Evolutionary conservation across 1,284 basidiomycete genomes (phyloP), one percentile per base, ranked within the genome.

Genomic region (Mycena sp.): DNA sequence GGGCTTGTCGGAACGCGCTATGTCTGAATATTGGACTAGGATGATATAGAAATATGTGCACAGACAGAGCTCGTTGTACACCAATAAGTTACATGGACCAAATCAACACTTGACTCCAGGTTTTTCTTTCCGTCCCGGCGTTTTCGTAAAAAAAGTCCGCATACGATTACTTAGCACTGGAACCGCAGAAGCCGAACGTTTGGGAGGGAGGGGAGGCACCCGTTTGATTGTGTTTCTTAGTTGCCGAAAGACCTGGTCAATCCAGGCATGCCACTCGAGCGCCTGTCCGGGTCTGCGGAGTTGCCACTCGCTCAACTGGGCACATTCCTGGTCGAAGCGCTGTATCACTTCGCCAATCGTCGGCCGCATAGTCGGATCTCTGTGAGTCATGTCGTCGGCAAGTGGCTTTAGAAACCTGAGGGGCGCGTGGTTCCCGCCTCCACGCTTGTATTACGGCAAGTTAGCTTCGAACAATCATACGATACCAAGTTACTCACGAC

Each of bases 81-180:
- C n/a, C n/a, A n/a, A n/a, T n/a, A n/a, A n/a, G n/a, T n/a, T n/a
- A n/a, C n/a, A n/a, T n/a, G n/a, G n/a, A n/a, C n/a, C n/a, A n/a
- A n/a, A n/a, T n/a, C n/a, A n/a, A n/a, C n/a, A n/a, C n/a, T n/a
- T n/a, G n/a, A n/a, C n/a, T n/a, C n/a, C n/a, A n/a, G n/a, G n/a
- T n/a, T 62, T 56, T 25, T 62, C 53, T 6, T 45, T 35, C 29
- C 40, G 7, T 44, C 50, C 58, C 23, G 57, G 57, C 3, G 57
- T 50, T 26, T 46, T 54, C 1, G 32, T 35, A 35, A 9, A 35
- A 35, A 35, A 35, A 35, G 32, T 14, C 7, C 32, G 32, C 32
- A 35, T 35, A 35, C 32, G 32, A 35, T 14, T 7, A 14, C 32
- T 35, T 14, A 35, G 32, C 14, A 35, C 32, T 14, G 7, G 32